Percentiles rank a stretch among this genome's conserved stretches.
Conservation (phyloP, 306 rosid species). For the Citrullus mucosospermus region DNA sequence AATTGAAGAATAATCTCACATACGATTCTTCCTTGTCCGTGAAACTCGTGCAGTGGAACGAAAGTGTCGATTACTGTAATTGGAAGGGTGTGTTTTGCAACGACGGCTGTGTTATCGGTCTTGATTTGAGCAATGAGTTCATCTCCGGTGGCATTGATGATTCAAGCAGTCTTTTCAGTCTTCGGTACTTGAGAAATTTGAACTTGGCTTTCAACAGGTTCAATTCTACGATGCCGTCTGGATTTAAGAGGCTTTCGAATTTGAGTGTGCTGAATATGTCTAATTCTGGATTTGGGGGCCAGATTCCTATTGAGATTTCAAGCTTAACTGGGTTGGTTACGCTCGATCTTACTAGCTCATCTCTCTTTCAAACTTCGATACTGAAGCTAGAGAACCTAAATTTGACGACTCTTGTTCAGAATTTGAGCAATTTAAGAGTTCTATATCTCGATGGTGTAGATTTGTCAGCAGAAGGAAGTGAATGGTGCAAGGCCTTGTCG, state of each 20-base stretch:
- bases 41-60: conserved; percentile 25
- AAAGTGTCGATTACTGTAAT: conserved; percentile 16
- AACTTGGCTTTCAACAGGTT: conserved; percentile 14
- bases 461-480: conserved; percentile 19
- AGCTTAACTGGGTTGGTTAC: conserved; percentile 10
- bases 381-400: conserved; percentile 10
- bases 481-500: conserved; percentile 30
- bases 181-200: background rate
- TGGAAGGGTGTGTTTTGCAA: conserved; percentile 34
- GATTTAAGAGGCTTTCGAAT: background rate
- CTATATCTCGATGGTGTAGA: conserved; percentile 34
- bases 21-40: background rate
- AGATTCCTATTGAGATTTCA: conserved; percentile 13
- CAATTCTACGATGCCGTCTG: background rate
- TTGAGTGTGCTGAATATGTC: conserved; percentile 12
- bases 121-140: conserved; percentile 5
- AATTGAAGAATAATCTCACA: conserved; percentile 24
- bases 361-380: too few relatives aligned
- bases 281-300: conserved; percentile 6
- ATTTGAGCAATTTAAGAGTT: conserved; percentile 18
- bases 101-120: conserved; percentile 8
- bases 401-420: conserved; percentile 1
- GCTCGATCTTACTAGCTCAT: conserved; percentile 16
- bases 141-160: background rate
- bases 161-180: conserved; percentile 16